phyloP scores from a whole-genome alignment of 1,139 yeast genomes.

The Pichia sp. region DNA sequence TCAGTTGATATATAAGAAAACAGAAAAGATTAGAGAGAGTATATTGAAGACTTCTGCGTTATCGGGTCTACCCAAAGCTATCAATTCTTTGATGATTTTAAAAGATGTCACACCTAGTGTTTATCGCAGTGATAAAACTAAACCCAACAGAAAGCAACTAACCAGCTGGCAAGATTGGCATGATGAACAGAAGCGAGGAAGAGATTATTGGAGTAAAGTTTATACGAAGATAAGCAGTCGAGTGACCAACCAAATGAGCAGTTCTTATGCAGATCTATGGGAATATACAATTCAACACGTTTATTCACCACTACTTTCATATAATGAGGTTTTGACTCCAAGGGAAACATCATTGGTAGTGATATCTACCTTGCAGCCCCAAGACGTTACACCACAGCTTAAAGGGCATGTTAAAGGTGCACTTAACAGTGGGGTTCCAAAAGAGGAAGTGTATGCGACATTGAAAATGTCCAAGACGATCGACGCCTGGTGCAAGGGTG shows the following conservation, averaged over 20 bases:
- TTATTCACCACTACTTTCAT: constrained; percentile 71
- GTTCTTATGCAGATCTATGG: constrained; percentile 84
- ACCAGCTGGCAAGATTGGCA: constrained; percentile 12
- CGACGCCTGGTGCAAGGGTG: constrained; percentile 40
- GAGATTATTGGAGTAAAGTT: constrained; percentile 64
- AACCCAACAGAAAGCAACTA: constrained; percentile 10
- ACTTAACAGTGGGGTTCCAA: constrained; percentile 63
- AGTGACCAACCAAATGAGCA: constrained; percentile 56
- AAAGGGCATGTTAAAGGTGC: constrained; percentile 91
- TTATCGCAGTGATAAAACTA: constrained; percentile 22
- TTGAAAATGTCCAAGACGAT: too few species aligned
- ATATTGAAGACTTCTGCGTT: constrained; percentile 70
- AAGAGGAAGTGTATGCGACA: constrained; percentile 47
- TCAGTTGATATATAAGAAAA: constrained; percentile 24
- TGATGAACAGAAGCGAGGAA: constrained; percentile 39
- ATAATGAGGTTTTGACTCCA: constrained; percentile 51
- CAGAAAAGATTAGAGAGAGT: constrained; percentile 65
- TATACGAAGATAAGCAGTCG: constrained; percentile 69
- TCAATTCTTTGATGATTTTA: constrained; percentile 64
- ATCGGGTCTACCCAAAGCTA: constrained; percentile 77
- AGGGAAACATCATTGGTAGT: constrained; percentile 73
- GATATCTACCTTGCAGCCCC: constrained; percentile 78
- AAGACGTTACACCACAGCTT: constrained; percentile 89
- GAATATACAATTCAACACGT: constrained; percentile 63
- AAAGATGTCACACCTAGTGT: constrained; percentile 56